Evolutionary conservation across 2,329 filamentous ascomycete species (phyloP).

Genomic region (Claviceps capensis): DNA sequence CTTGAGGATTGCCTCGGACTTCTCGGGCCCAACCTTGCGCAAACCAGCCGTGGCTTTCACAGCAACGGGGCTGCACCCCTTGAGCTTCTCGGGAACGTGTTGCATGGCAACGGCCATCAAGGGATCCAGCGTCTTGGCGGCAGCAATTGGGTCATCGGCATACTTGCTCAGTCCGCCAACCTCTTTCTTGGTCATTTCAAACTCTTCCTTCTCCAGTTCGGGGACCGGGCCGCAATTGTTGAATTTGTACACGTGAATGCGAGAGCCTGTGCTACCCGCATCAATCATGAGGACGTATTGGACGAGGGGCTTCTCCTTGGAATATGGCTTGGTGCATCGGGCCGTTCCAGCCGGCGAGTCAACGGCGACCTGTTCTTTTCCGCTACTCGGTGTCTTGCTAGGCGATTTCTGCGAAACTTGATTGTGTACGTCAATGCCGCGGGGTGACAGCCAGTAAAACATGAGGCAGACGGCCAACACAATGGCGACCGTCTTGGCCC

Average conservation of each 20-base stretch:
- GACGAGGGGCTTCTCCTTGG: constrained; percentile 80
- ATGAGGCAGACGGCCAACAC: constrained; percentile 45
- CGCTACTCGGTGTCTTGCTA: constrained; percentile 16
- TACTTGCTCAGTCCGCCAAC: constrained; percentile 80
- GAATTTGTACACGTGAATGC: constrained; percentile 98
- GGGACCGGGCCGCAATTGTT: constrained; percentile 97
- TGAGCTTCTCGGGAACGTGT: constrained; percentile 75
- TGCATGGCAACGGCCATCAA: constrained; percentile 78
- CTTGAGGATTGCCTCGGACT: constrained; percentile 70
- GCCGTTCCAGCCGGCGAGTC: constrained; percentile 53
- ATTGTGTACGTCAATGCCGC: constrained; percentile 39
- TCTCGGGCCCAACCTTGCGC: constrained; percentile 68
- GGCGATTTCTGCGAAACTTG: constrained; percentile 13
- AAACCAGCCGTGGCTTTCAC: constrained; percentile 96
- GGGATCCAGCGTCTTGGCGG: constrained; percentile 77
- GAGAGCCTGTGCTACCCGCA: constrained; percentile 91
- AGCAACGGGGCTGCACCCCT: constrained; percentile 86
- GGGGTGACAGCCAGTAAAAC: constrained; percentile 50
- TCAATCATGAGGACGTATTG: constrained; percentile 99
- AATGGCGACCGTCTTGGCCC: constrained; percentile 51
- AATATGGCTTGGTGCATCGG: constrained; percentile 71
- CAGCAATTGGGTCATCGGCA: constrained; percentile 70
- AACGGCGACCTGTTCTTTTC: constrained; percentile 32
- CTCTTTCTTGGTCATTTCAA: constrained; percentile 83
- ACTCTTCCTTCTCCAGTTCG: constrained; percentile 82